Conservation (phyloP, 2,329 filamentous ascomycete genomes). For the Decorospora gaudefroyi region DNA sequence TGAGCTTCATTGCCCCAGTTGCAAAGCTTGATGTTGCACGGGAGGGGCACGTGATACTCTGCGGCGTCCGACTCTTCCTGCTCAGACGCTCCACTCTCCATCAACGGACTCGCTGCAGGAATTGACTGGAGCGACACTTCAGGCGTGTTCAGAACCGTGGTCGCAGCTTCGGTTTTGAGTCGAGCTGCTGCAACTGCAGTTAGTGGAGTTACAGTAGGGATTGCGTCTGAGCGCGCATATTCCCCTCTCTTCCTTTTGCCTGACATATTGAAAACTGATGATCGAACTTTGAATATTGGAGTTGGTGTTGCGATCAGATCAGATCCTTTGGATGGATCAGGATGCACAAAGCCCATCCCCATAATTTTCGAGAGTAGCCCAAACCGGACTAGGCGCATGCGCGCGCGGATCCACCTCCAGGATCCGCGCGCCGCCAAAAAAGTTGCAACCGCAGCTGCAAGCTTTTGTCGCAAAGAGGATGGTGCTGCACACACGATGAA, state of each 20-base stretch:
- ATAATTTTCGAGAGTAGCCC: conserved; percentile 14
- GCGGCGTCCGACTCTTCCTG: conserved; percentile 26
- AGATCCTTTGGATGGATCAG: neutral
- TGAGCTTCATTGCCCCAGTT: conserved; percentile 35
- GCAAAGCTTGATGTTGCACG: conserved; percentile 37
- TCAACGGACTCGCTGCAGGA: conserved; percentile 22
- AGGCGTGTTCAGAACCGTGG: conserved; percentile 13
- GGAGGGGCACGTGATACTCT: conserved; percentile 16
- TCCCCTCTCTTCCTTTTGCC: conserved; percentile 39
- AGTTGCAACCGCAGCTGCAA: conserved; percentile 28
- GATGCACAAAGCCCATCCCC: conserved; percentile 3
- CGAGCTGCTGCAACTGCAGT: conserved; percentile 45
- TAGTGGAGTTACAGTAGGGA: conserved; percentile 27
- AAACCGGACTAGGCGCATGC: no score
- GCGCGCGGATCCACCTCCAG: no score
- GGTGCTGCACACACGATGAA: conserved; percentile 35
- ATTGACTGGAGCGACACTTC: conserved; percentile 20
- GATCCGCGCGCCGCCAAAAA: conserved; percentile 39
- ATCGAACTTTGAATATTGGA: conserved; percentile 4
- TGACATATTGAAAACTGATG: conserved; percentile 40
- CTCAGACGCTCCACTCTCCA: conserved; percentile 20
- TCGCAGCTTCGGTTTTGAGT: conserved; percentile 30
- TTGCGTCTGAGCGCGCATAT: neutral
- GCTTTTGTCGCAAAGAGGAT: conserved; percentile 18
- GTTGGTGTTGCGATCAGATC: conserved; percentile 4